Percentiles rank a stretch among this genome's conserved stretches.
These are phyloP conservation scores for Penicillium coffeae DNA, from an alignment of 495 filamentous ascomycete genomes.

Conservation along the genomic window DNA sequence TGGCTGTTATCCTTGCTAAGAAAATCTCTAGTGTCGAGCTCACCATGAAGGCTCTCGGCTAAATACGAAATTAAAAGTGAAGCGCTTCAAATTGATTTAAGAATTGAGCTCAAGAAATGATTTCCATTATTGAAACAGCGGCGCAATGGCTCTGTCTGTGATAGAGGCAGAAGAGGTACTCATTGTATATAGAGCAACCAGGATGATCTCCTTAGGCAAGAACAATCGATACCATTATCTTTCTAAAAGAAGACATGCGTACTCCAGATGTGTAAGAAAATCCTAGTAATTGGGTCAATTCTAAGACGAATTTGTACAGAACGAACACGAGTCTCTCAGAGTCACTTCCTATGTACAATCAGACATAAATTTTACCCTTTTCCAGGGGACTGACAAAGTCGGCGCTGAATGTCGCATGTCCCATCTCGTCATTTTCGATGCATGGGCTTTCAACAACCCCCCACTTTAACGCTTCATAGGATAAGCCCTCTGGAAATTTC, in stretches of 20 bases:
- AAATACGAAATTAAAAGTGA: conserved; percentile 8
- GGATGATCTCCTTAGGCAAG: too few species aligned
- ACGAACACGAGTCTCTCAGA: too few species aligned
- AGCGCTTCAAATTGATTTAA: conserved; percentile 1
- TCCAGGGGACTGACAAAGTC: neutral
- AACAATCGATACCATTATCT: too few species aligned
- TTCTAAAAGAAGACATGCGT: too few species aligned
- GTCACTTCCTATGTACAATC: conserved; percentile 1
- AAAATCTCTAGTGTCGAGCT: conserved; percentile 35
- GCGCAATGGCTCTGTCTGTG: too few species aligned
- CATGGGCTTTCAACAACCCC: neutral
- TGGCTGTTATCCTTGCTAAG: conserved; percentile 7
- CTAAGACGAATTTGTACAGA: too few species aligned
- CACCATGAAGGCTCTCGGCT: conserved; percentile 45
- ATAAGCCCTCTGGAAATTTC: neutral
- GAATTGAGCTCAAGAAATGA: neutral
- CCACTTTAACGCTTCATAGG: neutral
- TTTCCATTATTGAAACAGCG: neutral
- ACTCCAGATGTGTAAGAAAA: too few species aligned
- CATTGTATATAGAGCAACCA: neutral
- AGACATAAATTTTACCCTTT: neutral
- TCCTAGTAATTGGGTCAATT: too few species aligned
- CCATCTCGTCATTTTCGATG: neutral
- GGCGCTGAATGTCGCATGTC: neutral
- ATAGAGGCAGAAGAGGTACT: neutral